Base-by-base conservation (phyloP, 2,329 filamentous ascomycete species). In the Fusarium drepaniforme region DNA sequence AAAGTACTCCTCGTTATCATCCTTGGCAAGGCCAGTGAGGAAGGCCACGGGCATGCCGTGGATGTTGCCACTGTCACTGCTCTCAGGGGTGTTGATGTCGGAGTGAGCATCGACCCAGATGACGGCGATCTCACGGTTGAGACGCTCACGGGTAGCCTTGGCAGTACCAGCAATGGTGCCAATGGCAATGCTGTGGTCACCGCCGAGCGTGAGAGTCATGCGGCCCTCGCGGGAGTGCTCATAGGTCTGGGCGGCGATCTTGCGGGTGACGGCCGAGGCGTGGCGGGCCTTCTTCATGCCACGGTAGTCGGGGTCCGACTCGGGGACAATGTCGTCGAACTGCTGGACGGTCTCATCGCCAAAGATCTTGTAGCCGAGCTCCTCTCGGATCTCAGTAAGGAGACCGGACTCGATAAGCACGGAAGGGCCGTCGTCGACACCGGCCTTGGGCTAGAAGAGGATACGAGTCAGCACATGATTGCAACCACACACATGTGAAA, bases 91-190 rank as follows among this genome's bases (percentile, higher is more conserved):
- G 86, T 99, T 99, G 88, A 99, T 98, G 84, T 99, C 97, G 65
- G 96, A 93, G 84, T 99, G 97, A 30, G 97, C 97, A 84, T 99
- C 97, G 37, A 99, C 97, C 97, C 97, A 99, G 83, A 99, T 97
- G 68, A 99, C 94, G 15, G 95, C 97, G 73, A 98, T 92, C 79
- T 98, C 96, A 66, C 93, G 89, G 53, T 87, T 91, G 69, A 97
- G 86, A 21, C 96, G 88, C 88, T 99, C 96, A 68, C 94, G 91
- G 46, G 94, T 92, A 0, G 96, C 97, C 86, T 93, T 94, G 40
- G 96, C 94, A 2, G 93, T 94, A 46, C 97, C 97, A 33, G 93
- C 93, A 78, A 99, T 91, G 58, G 95, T 97, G 73, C 97, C 97
- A 78, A 99, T 97, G 73, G 97, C 97, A 81, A 99, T 97, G 75